Base-by-base conservation (phyloP, 768 basidiomycete species). In the Lentinus brumalis region DNA sequence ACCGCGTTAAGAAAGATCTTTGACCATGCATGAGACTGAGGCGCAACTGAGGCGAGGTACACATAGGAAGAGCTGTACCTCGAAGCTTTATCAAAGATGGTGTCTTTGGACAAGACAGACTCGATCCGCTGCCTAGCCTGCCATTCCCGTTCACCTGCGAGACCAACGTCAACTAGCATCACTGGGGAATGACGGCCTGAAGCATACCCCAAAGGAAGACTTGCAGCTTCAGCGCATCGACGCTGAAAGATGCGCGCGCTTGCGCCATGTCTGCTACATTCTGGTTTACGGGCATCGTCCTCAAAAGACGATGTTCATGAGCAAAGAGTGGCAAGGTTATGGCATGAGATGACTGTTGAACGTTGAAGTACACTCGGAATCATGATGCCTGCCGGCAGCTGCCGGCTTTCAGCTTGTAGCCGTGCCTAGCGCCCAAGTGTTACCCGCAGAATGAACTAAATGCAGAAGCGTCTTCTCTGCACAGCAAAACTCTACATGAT, bases 1-100 rank as follows among this genome's bases (percentile, higher is more conserved):
- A 78, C 56, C 88, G 81, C 14, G 79, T 78, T 69, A 86, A 75
- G 67, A 85, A 88, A 4, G 82, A 76, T 56, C 87, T 88, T 14
- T 5, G 4, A 9, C n/a, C n/a, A n/a, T n/a, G n/a, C n/a, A n/a
- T n/a, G n/a, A n/a, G n/a, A n/a, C n/a, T n/a, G n/a, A 4, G 15
- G 12, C 11, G 46, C 54, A 26, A 50, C 26, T 31, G 26, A 51
- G n/a, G 56, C 18, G 39, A 29, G 38, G 41, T n/a, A 52, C 31
- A 54, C 29, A n/a, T n/a, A n/a, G n/a, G n/a, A n/a, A n/a, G n/a
- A 4, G 12, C n/a, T 10, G 21, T 14, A 87, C 88, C 81, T 81
- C 32, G 74, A 67, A 0, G 80, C 75, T 68, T 87, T 88, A 69
- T 87, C 81, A 55, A 90, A 89, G 14, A 78, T 70, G 0, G 83